Evolutionary conservation across 129 eudicot species (phyloP), one percentile per base, ranked within the genome.

Genomic region (Artemisia annua): DNA sequence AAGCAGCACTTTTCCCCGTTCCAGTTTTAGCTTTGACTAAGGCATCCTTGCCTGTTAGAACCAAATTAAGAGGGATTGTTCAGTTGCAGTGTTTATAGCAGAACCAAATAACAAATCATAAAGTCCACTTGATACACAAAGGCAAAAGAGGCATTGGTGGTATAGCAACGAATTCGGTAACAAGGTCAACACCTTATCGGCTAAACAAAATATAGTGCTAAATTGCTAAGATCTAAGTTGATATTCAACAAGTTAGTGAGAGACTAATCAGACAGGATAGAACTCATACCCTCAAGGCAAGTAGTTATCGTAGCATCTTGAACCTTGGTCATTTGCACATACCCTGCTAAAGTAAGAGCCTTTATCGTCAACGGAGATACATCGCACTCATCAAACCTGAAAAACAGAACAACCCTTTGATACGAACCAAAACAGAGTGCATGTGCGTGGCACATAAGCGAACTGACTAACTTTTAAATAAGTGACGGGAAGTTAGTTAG

Each of bases 1-100:
- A 94, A 16, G 99, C 99, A 75, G 84, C 83, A 83, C 88, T 94
- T 82, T 94, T 94, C 51, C 97, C 99, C 4, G 97, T 88, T 60
- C 97, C 99, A 70, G 94, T 81, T 81, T 80, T 94, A 64, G 99
- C 91, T 82, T 94, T 94, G 39, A 90, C 99, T 46, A 90, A 75
- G 75, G 86, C 97, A 90, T 94, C 99, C 80, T 88, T 86, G 54
- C 97, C 97, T 90, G 79, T 51, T 49, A 54, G 17, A 24, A 48
- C 69, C 20, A 26, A 46, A 71, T 10, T 65, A 48, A 26, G 13
- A 86, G 11, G 13, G 11, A 70, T 58, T 53, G 72, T 30, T 57
- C 63, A 51, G 61, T 26, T 43, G 48, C 20, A 44, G 17, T 24
- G 24, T 46, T 20, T 30, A 30, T 30, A 30, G 35, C 35, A 0